phyloP scores from a whole-genome alignment of 306 rosid genomes.

The Aeschynomene evenia region DNA sequence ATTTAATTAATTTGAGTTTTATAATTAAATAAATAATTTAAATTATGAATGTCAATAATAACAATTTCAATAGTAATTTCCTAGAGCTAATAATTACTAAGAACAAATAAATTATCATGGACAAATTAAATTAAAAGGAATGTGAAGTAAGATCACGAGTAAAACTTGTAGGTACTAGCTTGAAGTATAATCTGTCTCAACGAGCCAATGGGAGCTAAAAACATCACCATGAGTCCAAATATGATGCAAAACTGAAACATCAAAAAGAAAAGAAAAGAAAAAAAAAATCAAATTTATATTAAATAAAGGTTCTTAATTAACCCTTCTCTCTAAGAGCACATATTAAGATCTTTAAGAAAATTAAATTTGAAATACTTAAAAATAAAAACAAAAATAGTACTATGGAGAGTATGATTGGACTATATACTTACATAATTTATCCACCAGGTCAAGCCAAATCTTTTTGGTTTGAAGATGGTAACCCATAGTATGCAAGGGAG shows the following conservation, averaged over 20 bases:
- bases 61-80: too few species aligned
- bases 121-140: neutral
- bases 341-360: too few species aligned
- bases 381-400: neutral
- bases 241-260: constrained; percentile 60
- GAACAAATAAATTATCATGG: neutral
- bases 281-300: neutral
- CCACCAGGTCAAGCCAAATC: constrained; percentile 68
- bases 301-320: too few species aligned
- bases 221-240: constrained; percentile 46
- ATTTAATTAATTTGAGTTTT: too few species aligned
- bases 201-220: constrained; percentile 63
- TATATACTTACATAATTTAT: constrained; percentile 76
- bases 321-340: too few species aligned
- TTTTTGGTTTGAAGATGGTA: constrained; percentile 65
- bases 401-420: neutral
- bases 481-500: constrained; percentile 89
- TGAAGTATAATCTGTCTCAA: constrained; percentile 54
- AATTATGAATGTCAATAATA: too few species aligned
- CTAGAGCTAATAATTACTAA: neutral
- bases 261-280: neutral
- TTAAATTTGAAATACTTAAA: too few species aligned
- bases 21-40: too few species aligned
- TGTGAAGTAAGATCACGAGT: constrained; percentile 33
- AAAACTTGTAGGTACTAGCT: constrained; percentile 50